These are phyloP conservation scores for Geotrichum aggregatum DNA, from an alignment of 1,139 yeast species.

Conservation along the genomic window DNA sequence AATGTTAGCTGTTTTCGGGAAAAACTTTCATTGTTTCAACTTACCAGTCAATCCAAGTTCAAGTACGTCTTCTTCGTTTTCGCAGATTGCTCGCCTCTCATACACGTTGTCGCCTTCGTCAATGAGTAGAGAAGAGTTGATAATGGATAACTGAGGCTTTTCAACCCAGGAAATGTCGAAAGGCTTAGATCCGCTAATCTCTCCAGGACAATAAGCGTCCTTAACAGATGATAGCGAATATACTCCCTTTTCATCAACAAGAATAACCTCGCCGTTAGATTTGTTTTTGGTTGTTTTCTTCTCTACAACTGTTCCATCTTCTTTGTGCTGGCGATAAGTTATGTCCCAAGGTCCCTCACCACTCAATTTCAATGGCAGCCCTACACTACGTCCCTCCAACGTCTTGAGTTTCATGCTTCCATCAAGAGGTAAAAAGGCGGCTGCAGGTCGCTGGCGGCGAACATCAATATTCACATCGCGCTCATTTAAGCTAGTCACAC, in stretches of 20 bases:
- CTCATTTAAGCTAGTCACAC: conserved; percentile 62
- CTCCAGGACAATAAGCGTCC: conserved; percentile 70
- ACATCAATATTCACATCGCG: conserved; percentile 60
- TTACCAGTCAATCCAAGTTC: conserved; percentile 53
- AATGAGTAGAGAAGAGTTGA: conserved; percentile 34
- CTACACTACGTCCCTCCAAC: conserved; percentile 54
- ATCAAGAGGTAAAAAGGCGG: conserved; percentile 44
- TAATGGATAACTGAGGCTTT: conserved; percentile 51
- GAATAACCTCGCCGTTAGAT: conserved; percentile 38
- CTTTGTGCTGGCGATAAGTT: conserved; percentile 35
- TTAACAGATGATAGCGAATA: conserved; percentile 56
- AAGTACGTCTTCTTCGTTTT: conserved; percentile 47
- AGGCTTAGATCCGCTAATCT: conserved; percentile 36
- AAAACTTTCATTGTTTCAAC: background rate
- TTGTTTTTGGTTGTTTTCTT: conserved; percentile 6
- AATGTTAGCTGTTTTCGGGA: conserved; percentile 1
- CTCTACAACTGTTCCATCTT: conserved; percentile 18
- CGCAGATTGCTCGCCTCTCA: conserved; percentile 45
- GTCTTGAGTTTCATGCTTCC: conserved; percentile 33
- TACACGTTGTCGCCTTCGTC: conserved; percentile 30
- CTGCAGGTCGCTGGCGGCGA: conserved; percentile 62
- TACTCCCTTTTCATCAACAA: conserved; percentile 54
- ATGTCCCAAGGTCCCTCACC: conserved; percentile 53
- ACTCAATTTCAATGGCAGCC: conserved; percentile 54
- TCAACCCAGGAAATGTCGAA: conserved; percentile 40